Percentiles rank a stretch among this genome's conserved stretches.
Conservation (phyloP, 129 eudicot genomes). For the Flaveria ramosissima region DNA sequence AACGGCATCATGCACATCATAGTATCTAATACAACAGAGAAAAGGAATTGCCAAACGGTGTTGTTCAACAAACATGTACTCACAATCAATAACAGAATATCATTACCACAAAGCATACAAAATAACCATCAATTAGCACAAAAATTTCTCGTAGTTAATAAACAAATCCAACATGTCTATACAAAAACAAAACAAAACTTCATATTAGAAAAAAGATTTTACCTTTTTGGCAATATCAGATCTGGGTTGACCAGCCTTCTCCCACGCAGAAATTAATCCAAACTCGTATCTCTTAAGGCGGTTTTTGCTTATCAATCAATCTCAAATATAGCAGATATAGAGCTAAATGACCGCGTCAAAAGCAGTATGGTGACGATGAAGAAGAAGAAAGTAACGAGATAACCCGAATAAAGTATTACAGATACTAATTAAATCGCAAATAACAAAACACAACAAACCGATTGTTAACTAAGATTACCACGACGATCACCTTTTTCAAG, state of each 20-base stretch:
- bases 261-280: slow-evolving; percentile 21
- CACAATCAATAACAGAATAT: neutral
- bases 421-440: slow-evolving; percentile 12
- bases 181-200: slow-evolving; percentile 3
- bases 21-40: neutral
- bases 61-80: neutral
- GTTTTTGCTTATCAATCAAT: slow-evolving; percentile 24
- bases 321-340: slow-evolving; percentile 12
- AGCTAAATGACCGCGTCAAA: slow-evolving; percentile 32
- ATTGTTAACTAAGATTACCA: slow-evolving; percentile 95
- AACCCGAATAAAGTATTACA: slow-evolving; percentile 15
- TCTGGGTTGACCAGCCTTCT: slow-evolving; percentile 10
- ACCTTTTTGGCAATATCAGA: slow-evolving; percentile 24
- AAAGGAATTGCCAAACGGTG: neutral
- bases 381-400: slow-evolving; percentile 12
- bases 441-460: neutral
- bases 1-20: neutral
- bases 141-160: neutral
- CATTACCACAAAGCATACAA: neutral
- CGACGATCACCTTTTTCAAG: slow-evolving; percentile 92
- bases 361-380: slow-evolving; percentile 17
- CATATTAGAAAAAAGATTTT: neutral
- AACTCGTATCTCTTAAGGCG: slow-evolving; percentile 22
- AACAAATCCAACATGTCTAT: slow-evolving; percentile 12
- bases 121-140: neutral